Base-by-base conservation (phyloP, 106 monocot species). In the Ottelia alismoides region DNA sequence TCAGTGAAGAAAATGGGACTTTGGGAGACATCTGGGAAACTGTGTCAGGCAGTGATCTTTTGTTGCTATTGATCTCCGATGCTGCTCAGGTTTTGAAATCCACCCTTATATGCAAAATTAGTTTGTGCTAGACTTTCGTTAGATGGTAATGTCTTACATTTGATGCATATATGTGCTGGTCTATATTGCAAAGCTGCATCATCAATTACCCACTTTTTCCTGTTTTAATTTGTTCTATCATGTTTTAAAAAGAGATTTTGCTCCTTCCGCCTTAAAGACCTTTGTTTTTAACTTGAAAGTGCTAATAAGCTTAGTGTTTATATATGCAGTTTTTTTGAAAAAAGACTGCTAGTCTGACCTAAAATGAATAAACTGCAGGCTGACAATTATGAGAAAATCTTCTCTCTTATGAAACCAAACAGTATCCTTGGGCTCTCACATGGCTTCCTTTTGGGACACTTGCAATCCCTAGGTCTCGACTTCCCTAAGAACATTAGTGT, bases 1-100 rank as follows among this genome's bases (percentile, higher is more conserved):
- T 96, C 60, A 79, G 71, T 64, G 96, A 96, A 82, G 89, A 96
- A 70, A 89, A 50, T 79, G 96, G 96, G 63, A 96, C 89, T 5
- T 56, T 96, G 54, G 96, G 96, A 19, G 96, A 98, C 30, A 98
- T 98, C 22, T 89, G 81, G 81, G 96, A 89, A 62, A 89, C 96
- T 47, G 60, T 98, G 29, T 81, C 89, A n/a, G 56, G 70, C 72
- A 89, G 89, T 63, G 96, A 98, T 43, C 85, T 98, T 31, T 35
- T 98, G 26, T 68, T 98, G 76, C 52, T 98, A 54, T 70, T 98
- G 64, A 98, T 98, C 62, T 98, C 96, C 52, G 96, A 98, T 70
- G 81, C 89, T 43, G 96, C 89, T 56, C 85, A 89, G 82, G 96
- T 96, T 65, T 68, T 32, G 23, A 49, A 6, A 2, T 61, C n/a